These are phyloP conservation scores for Chimonanthus praecox DNA, from an alignment of 164 flowering plant species.

Conservation along the genomic window DNA sequence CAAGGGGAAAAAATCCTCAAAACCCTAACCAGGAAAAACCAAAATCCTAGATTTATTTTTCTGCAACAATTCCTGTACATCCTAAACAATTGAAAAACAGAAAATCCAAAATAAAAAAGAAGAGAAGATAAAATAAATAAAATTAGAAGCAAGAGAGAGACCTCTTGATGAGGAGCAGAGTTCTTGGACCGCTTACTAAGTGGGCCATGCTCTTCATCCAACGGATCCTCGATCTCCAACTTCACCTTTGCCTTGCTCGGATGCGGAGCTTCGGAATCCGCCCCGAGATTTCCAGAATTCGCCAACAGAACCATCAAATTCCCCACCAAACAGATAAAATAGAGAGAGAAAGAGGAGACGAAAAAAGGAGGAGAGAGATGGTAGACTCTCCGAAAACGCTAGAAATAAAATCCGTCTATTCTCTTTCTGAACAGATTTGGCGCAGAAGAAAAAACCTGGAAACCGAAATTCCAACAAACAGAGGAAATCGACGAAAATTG, in stretches of 20 bases:
- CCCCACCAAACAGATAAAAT: neutral
- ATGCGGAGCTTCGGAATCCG: constrained; percentile 31
- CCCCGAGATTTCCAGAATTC: constrained; percentile 34
- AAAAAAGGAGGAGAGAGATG: neutral
- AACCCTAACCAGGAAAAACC: neutral
- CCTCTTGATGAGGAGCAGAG: constrained; percentile 32
- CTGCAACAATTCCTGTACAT: neutral
- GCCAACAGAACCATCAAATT: constrained; percentile 53
- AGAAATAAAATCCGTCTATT: neutral
- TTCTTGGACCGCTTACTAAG: constrained; percentile 43
- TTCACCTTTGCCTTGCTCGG: constrained; percentile 41
- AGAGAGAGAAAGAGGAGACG: neutral
- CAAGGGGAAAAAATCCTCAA: neutral
- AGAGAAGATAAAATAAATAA: no score
- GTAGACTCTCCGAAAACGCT: neutral
- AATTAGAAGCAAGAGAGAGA: constrained; percentile 6
- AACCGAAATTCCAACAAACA: neutral
- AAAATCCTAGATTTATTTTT: neutral
- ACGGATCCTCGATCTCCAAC: constrained; percentile 49
- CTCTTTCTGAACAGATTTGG: neutral
- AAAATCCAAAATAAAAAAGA: neutral
- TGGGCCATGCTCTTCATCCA: constrained; percentile 50
- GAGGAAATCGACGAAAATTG: neutral
- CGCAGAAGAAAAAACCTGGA: neutral
- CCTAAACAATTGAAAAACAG: neutral